Conservation (phyloP, 2,329 filamentous ascomycete genomes). For the Monosporascus sp. region DNA sequence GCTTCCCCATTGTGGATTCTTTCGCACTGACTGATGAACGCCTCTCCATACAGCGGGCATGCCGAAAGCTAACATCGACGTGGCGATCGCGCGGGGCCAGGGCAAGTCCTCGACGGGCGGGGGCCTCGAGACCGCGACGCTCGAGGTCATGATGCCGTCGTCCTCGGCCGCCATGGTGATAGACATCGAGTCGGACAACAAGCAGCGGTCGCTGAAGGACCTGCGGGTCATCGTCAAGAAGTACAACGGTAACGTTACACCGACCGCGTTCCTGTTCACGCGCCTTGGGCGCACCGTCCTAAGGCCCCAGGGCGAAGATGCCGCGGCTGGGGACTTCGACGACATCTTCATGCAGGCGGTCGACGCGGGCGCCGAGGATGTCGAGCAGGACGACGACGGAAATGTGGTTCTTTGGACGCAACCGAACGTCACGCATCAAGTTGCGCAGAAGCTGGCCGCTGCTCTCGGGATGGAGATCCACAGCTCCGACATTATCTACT, state of each 20-base stretch:
- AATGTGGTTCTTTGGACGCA: constrained; percentile 67
- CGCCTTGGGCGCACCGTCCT: constrained; percentile 73
- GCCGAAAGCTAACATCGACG: constrained; percentile 78
- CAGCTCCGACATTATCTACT: constrained; percentile 78
- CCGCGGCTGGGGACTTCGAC: constrained; percentile 47
- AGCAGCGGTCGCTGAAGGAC: constrained; percentile 66
- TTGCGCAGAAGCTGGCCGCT: constrained; percentile 59
- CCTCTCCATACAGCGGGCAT: constrained; percentile 54
- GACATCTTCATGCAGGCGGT: constrained; percentile 76
- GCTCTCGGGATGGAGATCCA: constrained; percentile 62
- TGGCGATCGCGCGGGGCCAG: constrained; percentile 81
- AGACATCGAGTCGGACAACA: constrained; percentile 82
- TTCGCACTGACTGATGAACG: not conserved
- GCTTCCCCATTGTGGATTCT: too few relatives aligned
- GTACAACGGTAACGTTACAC: constrained; percentile 61
- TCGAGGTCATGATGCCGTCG: constrained; percentile 76
- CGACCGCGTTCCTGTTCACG: constrained; percentile 80
- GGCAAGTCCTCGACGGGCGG: constrained; percentile 71
- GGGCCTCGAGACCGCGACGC: constrained; percentile 68
- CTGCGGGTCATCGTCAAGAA: constrained; percentile 68
- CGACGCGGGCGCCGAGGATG: constrained; percentile 75
- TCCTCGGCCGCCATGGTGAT: constrained; percentile 73
- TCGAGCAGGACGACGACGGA: constrained; percentile 63
- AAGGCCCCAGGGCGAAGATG: constrained; percentile 41
- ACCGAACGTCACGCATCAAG: constrained; percentile 57